Evolutionary conservation across 2,329 filamentous ascomycete species (phyloP).

Genomic region (Ascochyta viciae-villosae): DNA sequence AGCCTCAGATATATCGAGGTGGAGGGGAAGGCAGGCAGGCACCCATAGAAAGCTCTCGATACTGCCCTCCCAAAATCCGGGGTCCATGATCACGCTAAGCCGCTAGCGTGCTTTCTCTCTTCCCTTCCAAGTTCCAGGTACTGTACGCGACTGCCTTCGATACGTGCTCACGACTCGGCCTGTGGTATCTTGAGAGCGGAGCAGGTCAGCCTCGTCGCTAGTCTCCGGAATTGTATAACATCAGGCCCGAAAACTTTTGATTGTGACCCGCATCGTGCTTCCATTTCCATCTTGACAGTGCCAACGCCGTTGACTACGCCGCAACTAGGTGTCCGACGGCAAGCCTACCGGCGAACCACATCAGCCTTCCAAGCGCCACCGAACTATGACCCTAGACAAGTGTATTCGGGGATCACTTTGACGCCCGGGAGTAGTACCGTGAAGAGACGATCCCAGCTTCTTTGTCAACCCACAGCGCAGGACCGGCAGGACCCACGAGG

Average conservation of each 20-base stretch:
- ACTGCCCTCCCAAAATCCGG: neutral
- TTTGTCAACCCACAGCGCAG: neutral
- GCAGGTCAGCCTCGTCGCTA: neutral
- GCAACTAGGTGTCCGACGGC: slow-evolving; percentile 12
- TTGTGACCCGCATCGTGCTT: neutral
- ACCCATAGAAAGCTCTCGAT: slow-evolving; percentile 18
- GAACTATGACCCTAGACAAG: neutral
- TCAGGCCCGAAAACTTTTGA: neutral
- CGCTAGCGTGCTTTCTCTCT: neutral
- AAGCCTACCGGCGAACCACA: slow-evolving; percentile 12
- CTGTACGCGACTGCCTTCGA: neutral
- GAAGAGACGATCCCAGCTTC: neutral
- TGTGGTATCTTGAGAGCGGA: too few relatives aligned
- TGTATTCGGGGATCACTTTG: slow-evolving; percentile 15
- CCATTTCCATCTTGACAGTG: slow-evolving; percentile 2
- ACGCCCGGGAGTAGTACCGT: slow-evolving; percentile 11
- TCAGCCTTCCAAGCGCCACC: slow-evolving; percentile 12
- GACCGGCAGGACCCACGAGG: slow-evolving; percentile 2
- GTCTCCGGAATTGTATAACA: neutral
- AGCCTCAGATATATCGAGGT: neutral
- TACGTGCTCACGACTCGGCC: too few relatives aligned
- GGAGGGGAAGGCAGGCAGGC: neutral
- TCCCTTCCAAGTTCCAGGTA: neutral
- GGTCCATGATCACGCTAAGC: slow-evolving; percentile 1
- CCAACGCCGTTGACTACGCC: slow-evolving; percentile 9